Evolutionary conservation across 2,329 filamentous ascomycete species (phyloP).

Genomic region (Neofusicoccum sp.): DNA sequence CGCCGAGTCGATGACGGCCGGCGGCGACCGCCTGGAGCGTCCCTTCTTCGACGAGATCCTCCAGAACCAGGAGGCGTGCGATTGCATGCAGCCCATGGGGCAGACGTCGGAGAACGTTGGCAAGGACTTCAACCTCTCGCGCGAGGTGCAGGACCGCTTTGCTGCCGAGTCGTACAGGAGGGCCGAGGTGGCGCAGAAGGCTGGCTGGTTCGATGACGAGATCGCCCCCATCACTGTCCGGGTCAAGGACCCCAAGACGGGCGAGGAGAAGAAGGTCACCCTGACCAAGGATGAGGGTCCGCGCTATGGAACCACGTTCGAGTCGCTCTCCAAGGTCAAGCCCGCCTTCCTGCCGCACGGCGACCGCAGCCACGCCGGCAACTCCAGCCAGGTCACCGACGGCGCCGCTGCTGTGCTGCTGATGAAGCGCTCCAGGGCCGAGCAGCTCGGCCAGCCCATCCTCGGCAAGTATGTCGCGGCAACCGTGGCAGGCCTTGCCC

Average conservation of each 20-base stretch:
- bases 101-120: conserved; percentile 97
- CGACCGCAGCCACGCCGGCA: conserved; percentile 82
- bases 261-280: conserved; percentile 73
- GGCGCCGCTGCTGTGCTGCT: conserved; percentile 85
- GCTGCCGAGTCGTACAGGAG: conserved; percentile 84
- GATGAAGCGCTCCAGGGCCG: conserved; percentile 90
- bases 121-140: conserved; percentile 79
- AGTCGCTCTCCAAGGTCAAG: conserved; percentile 78
- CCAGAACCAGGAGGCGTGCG: conserved; percentile 69
- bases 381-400: conserved; percentile 92
- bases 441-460: conserved; percentile 85
- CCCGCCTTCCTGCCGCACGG: conserved; percentile 90
- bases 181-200: conserved; percentile 86
- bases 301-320: conserved; percentile 82
- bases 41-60: conserved; percentile 78
- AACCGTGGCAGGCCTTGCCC: conserved; percentile 84
- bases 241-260: conserved; percentile 79
- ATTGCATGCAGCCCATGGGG: conserved; percentile 95
- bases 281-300: conserved; percentile 87
- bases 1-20: conserved; percentile 80
- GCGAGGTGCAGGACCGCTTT: conserved; percentile 79
- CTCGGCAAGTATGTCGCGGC: conserved; percentile 92
- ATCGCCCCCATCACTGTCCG: conserved; percentile 83
- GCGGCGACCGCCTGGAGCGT: conserved; percentile 66
- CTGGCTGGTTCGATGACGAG: conserved; percentile 89